phyloP scores from a whole-genome alignment of 768 basidiomycete genomes.

The Boletellus ananiceps region DNA sequence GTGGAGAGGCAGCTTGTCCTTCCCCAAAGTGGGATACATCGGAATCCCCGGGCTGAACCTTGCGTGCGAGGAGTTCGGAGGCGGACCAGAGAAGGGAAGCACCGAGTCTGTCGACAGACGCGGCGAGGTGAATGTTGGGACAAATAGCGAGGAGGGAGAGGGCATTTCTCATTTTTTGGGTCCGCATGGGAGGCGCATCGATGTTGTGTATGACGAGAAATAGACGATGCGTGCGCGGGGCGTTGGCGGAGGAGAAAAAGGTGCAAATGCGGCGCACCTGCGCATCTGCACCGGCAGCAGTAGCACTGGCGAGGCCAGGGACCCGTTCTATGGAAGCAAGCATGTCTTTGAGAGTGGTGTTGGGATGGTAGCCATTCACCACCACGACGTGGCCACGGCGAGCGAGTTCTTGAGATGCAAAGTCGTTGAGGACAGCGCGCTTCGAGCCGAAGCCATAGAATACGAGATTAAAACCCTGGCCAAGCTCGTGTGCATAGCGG shows the following conservation, averaged over 20 bases:
- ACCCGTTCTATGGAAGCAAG: slow-evolving; percentile 51
- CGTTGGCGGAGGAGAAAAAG: slow-evolving; percentile 46
- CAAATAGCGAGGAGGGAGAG: slow-evolving; percentile 71
- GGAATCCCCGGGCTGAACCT: slow-evolving; percentile 22
- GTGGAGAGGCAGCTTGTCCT: slow-evolving; percentile 12
- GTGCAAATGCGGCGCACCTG: slow-evolving; percentile 63
- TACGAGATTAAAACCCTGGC: slow-evolving; percentile 81
- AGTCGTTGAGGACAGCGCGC: slow-evolving; percentile 65
- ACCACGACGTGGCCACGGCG: slow-evolving; percentile 69
- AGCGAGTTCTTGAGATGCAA: slow-evolving; percentile 55
- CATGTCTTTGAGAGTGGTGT: slow-evolving; percentile 64
- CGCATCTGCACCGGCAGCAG: slow-evolving; percentile 43
- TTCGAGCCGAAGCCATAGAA: slow-evolving; percentile 93
- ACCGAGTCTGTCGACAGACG: slow-evolving; percentile 85
- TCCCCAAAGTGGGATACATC: neutral
- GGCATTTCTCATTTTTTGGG: slow-evolving; percentile 55
- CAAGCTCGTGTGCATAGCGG: slow-evolving; percentile 66
- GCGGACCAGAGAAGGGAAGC: slow-evolving; percentile 81
- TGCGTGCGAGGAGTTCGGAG: slow-evolving; percentile 56
- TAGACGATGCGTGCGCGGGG: slow-evolving; percentile 41
- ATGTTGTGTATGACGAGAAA: slow-evolving; percentile 88
- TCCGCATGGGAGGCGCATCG: slow-evolving; percentile 69
- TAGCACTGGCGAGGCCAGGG: slow-evolving; percentile 15
- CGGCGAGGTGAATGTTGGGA: slow-evolving; percentile 74
- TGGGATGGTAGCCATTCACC: slow-evolving; percentile 73